These are phyloP conservation scores for Coprinopsis marcescibilis DNA, from an alignment of 768 basidiomycete genomes.

Conservation along the genomic window DNA sequence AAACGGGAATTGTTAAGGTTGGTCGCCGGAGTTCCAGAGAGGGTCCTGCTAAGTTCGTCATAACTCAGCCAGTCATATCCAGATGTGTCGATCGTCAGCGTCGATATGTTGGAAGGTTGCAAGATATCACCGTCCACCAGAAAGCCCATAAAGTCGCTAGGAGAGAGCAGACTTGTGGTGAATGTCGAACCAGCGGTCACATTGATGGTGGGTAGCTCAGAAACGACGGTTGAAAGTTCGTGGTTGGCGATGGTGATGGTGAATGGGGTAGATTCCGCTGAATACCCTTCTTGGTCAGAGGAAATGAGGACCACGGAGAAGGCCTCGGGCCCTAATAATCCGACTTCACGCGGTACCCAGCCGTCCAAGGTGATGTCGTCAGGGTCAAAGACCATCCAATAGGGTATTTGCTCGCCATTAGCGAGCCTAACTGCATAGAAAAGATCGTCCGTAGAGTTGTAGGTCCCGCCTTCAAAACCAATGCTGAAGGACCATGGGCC, in stretches of 20 bases:
- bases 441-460: constrained; percentile 29
- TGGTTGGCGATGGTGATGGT: constrained; percentile 61
- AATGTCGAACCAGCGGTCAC: constrained; percentile 54
- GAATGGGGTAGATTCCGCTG: constrained; percentile 54
- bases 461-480: constrained; percentile 65
- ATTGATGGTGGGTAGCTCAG: constrained; percentile 61
- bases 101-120: constrained; percentile 51
- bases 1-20: constrained; percentile 26
- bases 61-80: constrained; percentile 57
- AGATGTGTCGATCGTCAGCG: constrained; percentile 54
- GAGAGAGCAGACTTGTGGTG: constrained; percentile 45
- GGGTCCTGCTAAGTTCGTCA: constrained; percentile 45
- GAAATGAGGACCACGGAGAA: constrained; percentile 57
- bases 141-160: constrained; percentile 57
- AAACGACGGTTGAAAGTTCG: constrained; percentile 48
- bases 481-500: constrained; percentile 82
- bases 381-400: constrained; percentile 71
- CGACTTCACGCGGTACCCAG: constrained; percentile 50
- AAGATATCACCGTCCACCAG: constrained; percentile 56
- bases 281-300: constrained; percentile 70
- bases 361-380: constrained; percentile 72
- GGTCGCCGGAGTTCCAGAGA: constrained; percentile 61
- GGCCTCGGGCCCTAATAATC: constrained; percentile 31
- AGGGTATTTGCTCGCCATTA: constrained; percentile 67
- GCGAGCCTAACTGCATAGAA: constrained; percentile 60